phyloP scores from a whole-genome alignment of 2,329 filamentous ascomycete species.

The Penicillium sp. region DNA sequence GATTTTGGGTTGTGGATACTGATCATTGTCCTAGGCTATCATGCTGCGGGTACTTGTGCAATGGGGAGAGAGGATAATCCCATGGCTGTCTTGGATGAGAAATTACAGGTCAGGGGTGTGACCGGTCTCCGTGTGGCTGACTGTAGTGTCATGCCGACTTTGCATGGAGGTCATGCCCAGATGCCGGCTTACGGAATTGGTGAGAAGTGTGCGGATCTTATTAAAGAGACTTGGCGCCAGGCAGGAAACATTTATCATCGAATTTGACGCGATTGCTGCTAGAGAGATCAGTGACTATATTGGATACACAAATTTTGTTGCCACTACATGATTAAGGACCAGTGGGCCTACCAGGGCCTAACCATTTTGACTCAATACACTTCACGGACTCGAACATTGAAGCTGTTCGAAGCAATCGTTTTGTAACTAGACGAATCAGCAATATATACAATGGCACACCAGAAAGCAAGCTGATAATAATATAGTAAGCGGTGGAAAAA shows the following conservation, averaged over 20 bases:
- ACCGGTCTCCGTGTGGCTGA: constrained; percentile 56
- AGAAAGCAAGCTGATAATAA: not conserved
- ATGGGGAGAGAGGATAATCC: constrained; percentile 53
- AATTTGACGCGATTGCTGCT: constrained; percentile 3
- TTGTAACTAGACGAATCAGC: not conserved
- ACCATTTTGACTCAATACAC: not conserved
- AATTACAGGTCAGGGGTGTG: constrained; percentile 55
- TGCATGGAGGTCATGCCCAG: constrained; percentile 56
- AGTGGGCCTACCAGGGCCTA: not conserved
- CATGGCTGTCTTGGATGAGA: constrained; percentile 55
- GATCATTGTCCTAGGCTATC: constrained; percentile 48
- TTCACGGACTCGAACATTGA: not conserved
- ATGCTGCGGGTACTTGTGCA: constrained; percentile 58
- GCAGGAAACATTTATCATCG: constrained; percentile 16
- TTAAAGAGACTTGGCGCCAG: constrained; percentile 42
- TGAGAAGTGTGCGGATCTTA: constrained; percentile 55
- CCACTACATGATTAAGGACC: not conserved
- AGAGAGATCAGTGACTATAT: not conserved
- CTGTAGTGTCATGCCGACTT: constrained; percentile 53
- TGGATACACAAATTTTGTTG: not conserved
- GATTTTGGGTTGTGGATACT: not conserved
- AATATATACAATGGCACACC: not conserved
- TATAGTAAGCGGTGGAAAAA: not conserved
- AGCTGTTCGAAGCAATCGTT: not conserved
- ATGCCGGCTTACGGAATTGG: constrained; percentile 61